phyloP scores from a whole-genome alignment of 345 rosid species.

The Excoecaria agallocha region DNA sequence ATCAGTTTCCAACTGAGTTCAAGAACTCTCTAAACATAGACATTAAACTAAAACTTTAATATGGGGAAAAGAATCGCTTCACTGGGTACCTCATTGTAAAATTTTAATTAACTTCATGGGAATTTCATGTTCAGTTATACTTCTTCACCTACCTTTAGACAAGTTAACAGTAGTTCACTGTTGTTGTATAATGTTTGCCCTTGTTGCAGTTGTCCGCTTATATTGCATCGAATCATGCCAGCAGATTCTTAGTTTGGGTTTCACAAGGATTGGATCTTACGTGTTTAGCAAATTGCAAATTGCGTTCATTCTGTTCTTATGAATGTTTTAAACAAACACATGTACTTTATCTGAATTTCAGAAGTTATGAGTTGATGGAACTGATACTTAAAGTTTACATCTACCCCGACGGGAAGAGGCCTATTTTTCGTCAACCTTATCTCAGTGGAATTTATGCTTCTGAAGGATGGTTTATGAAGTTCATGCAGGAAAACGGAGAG shows the following conservation, averaged over 20 bases:
- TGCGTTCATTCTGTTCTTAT: background rate
- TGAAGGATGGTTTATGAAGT: conserved; percentile 97
- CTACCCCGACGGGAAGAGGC: conserved; percentile 70
- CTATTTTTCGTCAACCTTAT: conserved; percentile 70
- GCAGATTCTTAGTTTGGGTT: background rate
- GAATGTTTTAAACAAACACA: background rate
- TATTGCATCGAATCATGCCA: background rate
- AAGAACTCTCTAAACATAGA: background rate
- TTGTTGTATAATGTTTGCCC: background rate
- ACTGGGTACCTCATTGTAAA: background rate
- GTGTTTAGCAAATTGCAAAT: background rate
- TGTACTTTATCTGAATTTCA: conserved; percentile 27
- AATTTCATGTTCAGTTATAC: background rate
- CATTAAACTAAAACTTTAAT: background rate
- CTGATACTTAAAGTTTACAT: conserved; percentile 69
- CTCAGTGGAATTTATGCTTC: conserved; percentile 86
- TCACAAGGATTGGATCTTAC: background rate
- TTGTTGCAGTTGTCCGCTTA: background rate
- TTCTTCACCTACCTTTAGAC: background rate
- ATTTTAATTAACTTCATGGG: background rate
- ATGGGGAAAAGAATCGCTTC: background rate
- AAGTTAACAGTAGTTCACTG: background rate
- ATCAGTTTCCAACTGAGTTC: too few relatives aligned
- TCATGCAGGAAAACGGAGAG: conserved; percentile 63
- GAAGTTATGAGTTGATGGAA: conserved; percentile 95